Conservation (phyloP, 257 asterid species). For the Cinchona pubescens region DNA sequence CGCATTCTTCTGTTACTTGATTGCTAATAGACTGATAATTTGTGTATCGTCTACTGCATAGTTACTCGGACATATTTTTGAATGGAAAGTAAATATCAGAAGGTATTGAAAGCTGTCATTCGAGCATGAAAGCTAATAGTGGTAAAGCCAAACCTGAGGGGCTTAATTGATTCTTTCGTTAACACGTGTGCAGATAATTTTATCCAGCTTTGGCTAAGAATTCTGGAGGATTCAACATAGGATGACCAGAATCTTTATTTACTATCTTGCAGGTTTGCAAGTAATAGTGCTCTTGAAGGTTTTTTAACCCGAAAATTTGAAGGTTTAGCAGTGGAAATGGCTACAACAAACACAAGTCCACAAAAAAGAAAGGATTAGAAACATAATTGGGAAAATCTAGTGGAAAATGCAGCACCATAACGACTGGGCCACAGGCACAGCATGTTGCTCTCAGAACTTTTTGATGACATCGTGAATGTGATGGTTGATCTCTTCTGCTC, state of each 20-base stretch:
- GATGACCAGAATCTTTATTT: neutral
- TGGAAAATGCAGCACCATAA: neutral
- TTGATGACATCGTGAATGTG: conserved; percentile 49
- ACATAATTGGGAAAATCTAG: neutral
- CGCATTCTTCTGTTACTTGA: neutral
- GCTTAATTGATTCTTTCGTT: neutral
- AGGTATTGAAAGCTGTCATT: neutral
- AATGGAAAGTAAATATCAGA: neutral
- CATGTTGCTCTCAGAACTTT: conserved; percentile 27
- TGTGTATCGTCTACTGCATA: neutral
- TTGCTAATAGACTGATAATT: neutral
- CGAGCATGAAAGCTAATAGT: neutral
- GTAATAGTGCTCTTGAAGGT: neutral
- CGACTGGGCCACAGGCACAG: neutral
- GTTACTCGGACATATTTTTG: neutral
- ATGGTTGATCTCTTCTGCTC: conserved; percentile 47
- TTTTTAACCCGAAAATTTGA: neutral
- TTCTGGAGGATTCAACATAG: neutral
- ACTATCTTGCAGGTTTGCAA: neutral
- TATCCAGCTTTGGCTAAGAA: neutral
- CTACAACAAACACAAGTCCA: neutral
- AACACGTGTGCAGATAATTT: no score
- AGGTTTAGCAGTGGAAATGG: neutral
- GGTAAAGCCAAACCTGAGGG: neutral
- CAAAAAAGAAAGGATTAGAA: neutral